A percentile compares a stretch with the other conserved stretches of the same genome.
Conservation (phyloP, 106 monocot species). For the Acorus calamus region DNA sequence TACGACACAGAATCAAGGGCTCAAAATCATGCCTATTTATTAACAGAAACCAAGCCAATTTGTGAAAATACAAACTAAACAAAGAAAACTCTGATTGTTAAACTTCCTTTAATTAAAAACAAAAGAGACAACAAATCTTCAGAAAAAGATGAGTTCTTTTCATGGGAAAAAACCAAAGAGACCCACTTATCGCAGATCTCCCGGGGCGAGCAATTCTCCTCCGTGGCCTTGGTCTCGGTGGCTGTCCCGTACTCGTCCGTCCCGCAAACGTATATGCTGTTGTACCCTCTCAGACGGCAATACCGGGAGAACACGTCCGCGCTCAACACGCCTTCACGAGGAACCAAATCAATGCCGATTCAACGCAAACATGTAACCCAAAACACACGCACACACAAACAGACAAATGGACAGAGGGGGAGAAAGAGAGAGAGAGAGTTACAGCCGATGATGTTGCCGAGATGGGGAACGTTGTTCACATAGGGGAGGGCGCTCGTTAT, state of each 20-base stretch:
- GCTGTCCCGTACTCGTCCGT: conserved; percentile 97
- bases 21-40: no score
- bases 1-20: no score
- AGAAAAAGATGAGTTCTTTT: not conserved
- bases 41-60: no score
- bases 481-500: conserved; percentile 93
- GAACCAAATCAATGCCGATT: not conserved
- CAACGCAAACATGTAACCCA: not conserved
- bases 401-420: not conserved
- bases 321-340: conserved; percentile 65
- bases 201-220: conserved; percentile 94
- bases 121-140: not conserved
- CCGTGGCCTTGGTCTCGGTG: conserved; percentile 91
- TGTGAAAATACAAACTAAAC: no score
- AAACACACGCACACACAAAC: not conserved
- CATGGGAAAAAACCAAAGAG: not conserved
- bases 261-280: conserved; percentile 76
- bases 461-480: conserved; percentile 94
- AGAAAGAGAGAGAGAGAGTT: not conserved
- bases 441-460: conserved; percentile 98
- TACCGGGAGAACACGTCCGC: conserved; percentile 94
- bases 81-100: no score
- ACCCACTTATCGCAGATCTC: conserved; percentile 94
- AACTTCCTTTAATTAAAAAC: no score
- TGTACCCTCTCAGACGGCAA: conserved; percentile 78